Base-by-base conservation (phyloP, 805 yeast species). In the Candida vartiovaarae region DNA sequence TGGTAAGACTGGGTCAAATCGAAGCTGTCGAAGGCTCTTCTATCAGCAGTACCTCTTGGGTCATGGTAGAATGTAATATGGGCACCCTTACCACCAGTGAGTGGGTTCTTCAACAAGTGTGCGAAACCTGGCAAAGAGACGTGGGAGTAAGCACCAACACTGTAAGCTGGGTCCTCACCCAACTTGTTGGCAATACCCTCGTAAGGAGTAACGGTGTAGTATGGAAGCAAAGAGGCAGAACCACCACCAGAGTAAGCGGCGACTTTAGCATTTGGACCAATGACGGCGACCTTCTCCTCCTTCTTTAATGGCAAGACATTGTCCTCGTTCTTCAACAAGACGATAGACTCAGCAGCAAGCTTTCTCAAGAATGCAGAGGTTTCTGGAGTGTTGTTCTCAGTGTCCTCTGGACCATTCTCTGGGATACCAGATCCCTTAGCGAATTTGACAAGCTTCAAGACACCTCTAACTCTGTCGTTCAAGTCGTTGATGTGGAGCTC, bases 171-270 rank as follows among this genome's bases (percentile, higher is more conserved):
- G 3, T 53, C 46, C 11, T 42, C 33, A 3, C 57, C 60, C 34
- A 52, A 11, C 48, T 61, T 62, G 31, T 57, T 48, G 11, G 59
- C 36, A 44, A 76, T 68, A 30, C 74, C 78, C 15, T 74, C 77
- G 38, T 57, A 72, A 4, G 80, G 79, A 20, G 77, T 64, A 7
- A 72, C 65, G 20, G 66, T 63, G 55, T 75, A 74, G 55, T 74
- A 68, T 4, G 77, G 68, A 24, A 56, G 57, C 54, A 75, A 59
- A 8, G 79, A 66, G 39, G 83, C 82, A 24, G 82, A 76, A 8
- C 84, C 84, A 49, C 84, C 84, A 48, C 84, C 83, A 30, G 76
- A 70, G 46, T 67, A 71, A 38, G 72, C 71, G 11, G 77, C 63
- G 29, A 41, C 33, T 52, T 72, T 75, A 32, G 78, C 82, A 50